A percentile compares a stretch with the other conserved stretches of the same genome.
phyloP scores from a whole-genome alignment of 2,329 filamentous ascomycete species.

The Ustulina deusta region DNA sequence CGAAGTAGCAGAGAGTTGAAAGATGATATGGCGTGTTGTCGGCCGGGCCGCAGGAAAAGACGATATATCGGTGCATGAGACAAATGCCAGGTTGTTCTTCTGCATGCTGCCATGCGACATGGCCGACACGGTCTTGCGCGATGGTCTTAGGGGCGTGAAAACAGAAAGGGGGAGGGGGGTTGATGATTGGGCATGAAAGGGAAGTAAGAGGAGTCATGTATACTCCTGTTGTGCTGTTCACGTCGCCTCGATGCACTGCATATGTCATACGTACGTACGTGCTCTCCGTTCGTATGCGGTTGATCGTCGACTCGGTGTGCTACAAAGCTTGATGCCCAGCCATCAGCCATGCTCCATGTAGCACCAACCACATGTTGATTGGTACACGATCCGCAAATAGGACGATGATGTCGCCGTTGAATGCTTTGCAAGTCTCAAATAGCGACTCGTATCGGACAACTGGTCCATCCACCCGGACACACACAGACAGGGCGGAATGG shows the following conservation, averaged over 20 bases:
- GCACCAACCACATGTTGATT: background rate
- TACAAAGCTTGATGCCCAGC: conserved; percentile 35
- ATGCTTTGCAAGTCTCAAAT: background rate
- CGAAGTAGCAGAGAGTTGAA: too few relatives aligned
- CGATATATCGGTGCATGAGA: too few relatives aligned
- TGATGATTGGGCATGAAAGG: conserved; percentile 24
- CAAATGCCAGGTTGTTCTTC: too few relatives aligned
- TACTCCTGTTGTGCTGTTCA: background rate
- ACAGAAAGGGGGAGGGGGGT: background rate
- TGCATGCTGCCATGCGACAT: background rate
- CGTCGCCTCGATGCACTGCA: background rate
- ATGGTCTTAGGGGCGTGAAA: background rate
- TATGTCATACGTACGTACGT: background rate
- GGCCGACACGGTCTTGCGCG: conserved; percentile 17
- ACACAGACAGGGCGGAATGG: background rate
- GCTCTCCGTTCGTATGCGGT: too few relatives aligned
- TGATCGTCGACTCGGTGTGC: too few relatives aligned
- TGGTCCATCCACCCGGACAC: too few relatives aligned
- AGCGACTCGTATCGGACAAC: background rate
- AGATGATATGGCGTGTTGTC: too few relatives aligned
- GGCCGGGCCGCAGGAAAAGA: too few relatives aligned
- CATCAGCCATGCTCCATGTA: conserved; percentile 25
- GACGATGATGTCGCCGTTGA: background rate
- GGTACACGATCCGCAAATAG: background rate
- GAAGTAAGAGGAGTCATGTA: background rate